These are phyloP conservation scores for Boletales sp. DNA, from an alignment of 768 basidiomycete species.

Conservation along the genomic window DNA sequence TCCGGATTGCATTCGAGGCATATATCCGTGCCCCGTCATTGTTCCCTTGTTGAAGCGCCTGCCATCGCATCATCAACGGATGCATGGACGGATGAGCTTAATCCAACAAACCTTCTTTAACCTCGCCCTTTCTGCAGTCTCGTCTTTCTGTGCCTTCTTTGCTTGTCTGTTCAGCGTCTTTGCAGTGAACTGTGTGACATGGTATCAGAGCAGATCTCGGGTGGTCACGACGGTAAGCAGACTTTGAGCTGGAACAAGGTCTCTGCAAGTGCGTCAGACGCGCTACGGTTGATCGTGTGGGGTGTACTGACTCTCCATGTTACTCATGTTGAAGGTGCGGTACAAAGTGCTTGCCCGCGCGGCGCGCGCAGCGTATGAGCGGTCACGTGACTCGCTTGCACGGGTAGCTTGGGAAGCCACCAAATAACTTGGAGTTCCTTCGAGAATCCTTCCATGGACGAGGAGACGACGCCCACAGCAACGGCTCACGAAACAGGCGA, in stretches of 20 bases:
- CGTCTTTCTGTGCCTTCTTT: constrained; percentile 97
- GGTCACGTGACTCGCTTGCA: background rate
- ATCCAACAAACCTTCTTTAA: constrained; percentile 77
- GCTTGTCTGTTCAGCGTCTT: constrained; percentile 93
- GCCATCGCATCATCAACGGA: constrained; percentile 3
- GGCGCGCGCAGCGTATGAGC: background rate
- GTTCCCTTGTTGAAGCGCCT: constrained; percentile 97
- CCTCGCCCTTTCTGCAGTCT: constrained; percentile 79
- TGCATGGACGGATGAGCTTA: background rate
- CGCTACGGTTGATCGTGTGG: background rate
- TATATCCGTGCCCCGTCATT: constrained; percentile 97
- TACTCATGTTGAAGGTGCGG: constrained; percentile 51
- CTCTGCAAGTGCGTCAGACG: constrained; percentile 48
- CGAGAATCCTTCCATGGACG: constrained; percentile 1
- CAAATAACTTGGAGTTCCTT: no score
- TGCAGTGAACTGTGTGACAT: constrained; percentile 79
- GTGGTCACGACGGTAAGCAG: constrained; percentile 13
- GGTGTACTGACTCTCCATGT: constrained; percentile 76
- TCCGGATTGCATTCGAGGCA: constrained; percentile 95
- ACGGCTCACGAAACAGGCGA: no score
- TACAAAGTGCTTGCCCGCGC: no score
- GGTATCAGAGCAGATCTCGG: constrained; percentile 11
- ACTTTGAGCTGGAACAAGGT: constrained; percentile 99
- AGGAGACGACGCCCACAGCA: background rate
- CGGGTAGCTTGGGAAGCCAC: background rate